Evolutionary conservation across 148 eudicot species (phyloP).

Genomic region (Diospyros kaki): DNA sequence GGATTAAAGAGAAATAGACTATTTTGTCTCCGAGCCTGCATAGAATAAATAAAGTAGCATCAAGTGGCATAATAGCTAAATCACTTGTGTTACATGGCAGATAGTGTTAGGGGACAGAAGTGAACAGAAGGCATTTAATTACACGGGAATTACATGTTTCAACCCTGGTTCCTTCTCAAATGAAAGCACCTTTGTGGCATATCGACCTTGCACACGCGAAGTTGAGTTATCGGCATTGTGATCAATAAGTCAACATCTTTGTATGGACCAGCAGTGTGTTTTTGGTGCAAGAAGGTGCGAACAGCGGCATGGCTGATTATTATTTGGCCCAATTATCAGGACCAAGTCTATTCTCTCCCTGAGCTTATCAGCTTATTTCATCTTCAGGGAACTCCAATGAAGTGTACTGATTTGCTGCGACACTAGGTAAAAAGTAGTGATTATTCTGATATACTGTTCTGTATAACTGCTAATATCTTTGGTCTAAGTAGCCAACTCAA

Average conservation of each 20-base stretch:
- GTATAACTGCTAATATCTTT: neutral
- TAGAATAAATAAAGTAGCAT: neutral
- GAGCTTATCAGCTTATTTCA: neutral
- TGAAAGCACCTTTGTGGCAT: slow-evolving; percentile 74
- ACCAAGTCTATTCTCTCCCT: neutral
- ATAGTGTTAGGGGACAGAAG: slow-evolving; percentile 87
- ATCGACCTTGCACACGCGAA: slow-evolving; percentile 76
- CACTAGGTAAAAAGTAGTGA: neutral
- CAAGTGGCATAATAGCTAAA: neutral
- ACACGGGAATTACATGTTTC: slow-evolving; percentile 80
- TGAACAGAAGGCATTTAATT: slow-evolving; percentile 76
- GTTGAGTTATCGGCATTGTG: slow-evolving; percentile 75
- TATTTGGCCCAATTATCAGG: neutral
- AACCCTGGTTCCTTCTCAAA: slow-evolving; percentile 93
- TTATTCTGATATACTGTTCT: neutral
- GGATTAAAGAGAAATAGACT: neutral
- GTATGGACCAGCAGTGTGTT: neutral
- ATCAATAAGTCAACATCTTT: slow-evolving; percentile 3
- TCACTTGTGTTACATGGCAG: slow-evolving; percentile 31
- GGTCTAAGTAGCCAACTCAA: neutral
- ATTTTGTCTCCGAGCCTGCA: neutral
- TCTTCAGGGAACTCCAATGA: neutral
- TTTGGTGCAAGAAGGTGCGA: neutral
- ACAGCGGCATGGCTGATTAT: neutral
- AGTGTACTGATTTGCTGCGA: neutral